phyloP scores from a whole-genome alignment of 2,329 filamentous ascomycete species.

The Aureobasidium sp. region DNA sequence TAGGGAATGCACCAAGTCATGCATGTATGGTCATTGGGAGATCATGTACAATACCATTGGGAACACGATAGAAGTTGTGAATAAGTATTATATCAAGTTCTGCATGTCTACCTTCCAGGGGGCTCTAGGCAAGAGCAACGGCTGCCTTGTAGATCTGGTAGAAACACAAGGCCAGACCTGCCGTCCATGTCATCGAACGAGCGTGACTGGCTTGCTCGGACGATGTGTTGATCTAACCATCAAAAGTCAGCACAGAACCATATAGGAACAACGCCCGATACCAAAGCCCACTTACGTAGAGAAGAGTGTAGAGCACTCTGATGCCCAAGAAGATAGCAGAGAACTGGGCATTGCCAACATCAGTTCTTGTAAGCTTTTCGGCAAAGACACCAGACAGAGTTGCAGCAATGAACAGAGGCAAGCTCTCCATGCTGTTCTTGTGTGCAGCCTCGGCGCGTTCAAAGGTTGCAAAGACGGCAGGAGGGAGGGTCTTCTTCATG shows the following conservation, averaged over 20 bases:
- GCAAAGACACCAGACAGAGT: conserved; percentile 38
- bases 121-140: background rate
- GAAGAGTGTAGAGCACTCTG: conserved; percentile 30
- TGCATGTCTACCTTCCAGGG: background rate
- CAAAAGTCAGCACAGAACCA: background rate
- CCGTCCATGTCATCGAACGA: conserved; percentile 25
- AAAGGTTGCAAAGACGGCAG: conserved; percentile 32
- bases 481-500: conserved; percentile 31
- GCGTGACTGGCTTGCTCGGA: conserved; percentile 21
- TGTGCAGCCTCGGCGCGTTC: conserved; percentile 40
- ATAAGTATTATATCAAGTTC: background rate
- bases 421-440: conserved; percentile 39
- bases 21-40: background rate
- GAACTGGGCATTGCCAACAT: conserved; percentile 30
- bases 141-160: conserved; percentile 26
- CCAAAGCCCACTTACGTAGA: conserved; percentile 22
- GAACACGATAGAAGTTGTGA: background rate
- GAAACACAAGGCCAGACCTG: conserved; percentile 25
- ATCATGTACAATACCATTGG: background rate
- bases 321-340: conserved; percentile 30
- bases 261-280: background rate
- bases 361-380: conserved; percentile 22
- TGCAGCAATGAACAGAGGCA: conserved; percentile 38
- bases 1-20: background rate
- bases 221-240: conserved; percentile 19